Base-by-base conservation (phyloP, 345 rosid species). In the Hibiscus syriacus region DNA sequence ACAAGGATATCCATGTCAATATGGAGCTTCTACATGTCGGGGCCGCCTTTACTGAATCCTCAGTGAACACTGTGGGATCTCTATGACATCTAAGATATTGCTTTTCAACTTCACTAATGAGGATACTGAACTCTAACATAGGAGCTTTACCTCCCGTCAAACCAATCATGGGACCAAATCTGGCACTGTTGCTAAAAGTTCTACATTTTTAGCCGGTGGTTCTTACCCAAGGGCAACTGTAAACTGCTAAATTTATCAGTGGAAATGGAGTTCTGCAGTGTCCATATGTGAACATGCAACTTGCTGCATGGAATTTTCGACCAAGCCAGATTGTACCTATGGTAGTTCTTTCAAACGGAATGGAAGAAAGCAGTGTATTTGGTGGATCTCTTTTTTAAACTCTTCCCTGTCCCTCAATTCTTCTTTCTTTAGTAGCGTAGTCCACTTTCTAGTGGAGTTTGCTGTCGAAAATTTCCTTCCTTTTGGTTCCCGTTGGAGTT, bases 21-120 rank as follows among this genome's bases (percentile, higher is more conserved):
- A 98, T 70, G 87, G 79, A 78, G 75, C 94, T 74, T 71, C 75
- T 49, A 80, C 79, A 36, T 92, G 98, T 75, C 77, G 90, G 3
- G 93, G 93, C 64, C 82, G 76, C 67, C 84, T 89, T 25, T 77
- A 63, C 77, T 94, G 74, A 69, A 65, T 45, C 38, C 11, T 34
- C 17, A 23, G 29, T 43, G 7, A 54, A 19, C 41, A 27, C 9
- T 12, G 23, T 41, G 25, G 32, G 66, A 17, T 62, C 32, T 61
- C 32, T 6, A 13, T 22, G 52, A 6, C 32, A 22, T 39, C 29
- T 22, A 6, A 39, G 17, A 14, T 38, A 20, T 61, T 61, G 17
- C 49, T 5, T 36, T 60, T 36, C 3, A n/a, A 38, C 49, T 38
- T 61, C 11, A 38, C n/a, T 20, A 39, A 62, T 62, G 34, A 41